Evolutionary conservation across 2,329 filamentous ascomycete species (phyloP).

Genomic region (Verticillium isaacii): DNA sequence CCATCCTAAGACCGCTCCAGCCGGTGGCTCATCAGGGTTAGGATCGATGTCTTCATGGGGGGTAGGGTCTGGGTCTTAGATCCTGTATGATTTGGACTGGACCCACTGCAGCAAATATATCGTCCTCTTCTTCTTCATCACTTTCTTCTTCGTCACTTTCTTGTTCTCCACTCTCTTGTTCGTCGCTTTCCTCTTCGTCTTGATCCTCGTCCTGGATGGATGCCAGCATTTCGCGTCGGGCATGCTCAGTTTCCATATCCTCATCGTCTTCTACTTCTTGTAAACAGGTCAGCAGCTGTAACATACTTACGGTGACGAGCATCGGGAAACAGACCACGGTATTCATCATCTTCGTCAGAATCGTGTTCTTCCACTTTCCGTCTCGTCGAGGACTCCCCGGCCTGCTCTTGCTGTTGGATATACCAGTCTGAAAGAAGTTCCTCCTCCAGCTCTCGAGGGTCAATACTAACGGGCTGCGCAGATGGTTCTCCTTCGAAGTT

Average conservation of each 20-base stretch:
- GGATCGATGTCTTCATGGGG: background rate
- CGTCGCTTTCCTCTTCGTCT: background rate
- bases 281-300: background rate
- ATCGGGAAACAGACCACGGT: slow-evolving; percentile 3
- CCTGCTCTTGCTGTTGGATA: background rate
- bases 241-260: slow-evolving; percentile 11
- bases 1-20: slow-evolving; percentile 19
- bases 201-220: slow-evolving; percentile 6
- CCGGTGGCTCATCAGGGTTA: slow-evolving; percentile 9
- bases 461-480: too few species aligned
- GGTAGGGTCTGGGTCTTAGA: slow-evolving; percentile 5
- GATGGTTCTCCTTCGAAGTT: background rate
- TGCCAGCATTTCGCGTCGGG: slow-evolving; percentile 4
- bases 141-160: slow-evolving; percentile 14
- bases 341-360: slow-evolving; percentile 14
- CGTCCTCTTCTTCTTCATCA: slow-evolving; percentile 30
- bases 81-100: slow-evolving; percentile 7
- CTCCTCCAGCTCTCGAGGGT: background rate
- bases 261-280: slow-evolving; percentile 21
- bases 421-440: background rate
- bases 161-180: too few species aligned
- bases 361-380: slow-evolving; percentile 36
- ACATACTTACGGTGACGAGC: background rate
- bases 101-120: slow-evolving; percentile 7
- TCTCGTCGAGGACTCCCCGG: background rate